Base-by-base conservation (phyloP, 352 stramenopile genomes). In the Phytophthora tubulina region DNA sequence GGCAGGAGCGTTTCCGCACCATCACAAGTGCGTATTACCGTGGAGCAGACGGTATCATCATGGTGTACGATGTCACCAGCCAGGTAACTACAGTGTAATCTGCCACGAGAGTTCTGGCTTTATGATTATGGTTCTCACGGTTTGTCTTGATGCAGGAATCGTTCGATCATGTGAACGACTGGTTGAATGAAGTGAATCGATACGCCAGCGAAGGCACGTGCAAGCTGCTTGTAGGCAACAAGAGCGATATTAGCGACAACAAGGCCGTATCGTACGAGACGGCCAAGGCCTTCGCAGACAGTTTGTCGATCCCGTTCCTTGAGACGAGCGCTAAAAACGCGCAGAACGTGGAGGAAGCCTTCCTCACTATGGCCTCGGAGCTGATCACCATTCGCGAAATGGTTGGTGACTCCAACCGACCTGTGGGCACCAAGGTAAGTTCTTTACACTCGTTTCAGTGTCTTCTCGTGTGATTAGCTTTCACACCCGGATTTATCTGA, bases 191-290 rank as follows among this genome's bases (percentile, higher is more conserved):
- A 88, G 99, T 99, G 76, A 97, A 99, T 69, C 81, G 92, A 72
- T 99, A 99, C 87, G 97, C 97, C 13, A 98, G 91, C 61, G 97
- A 99, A 83, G 98, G 98, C 81, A 97, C 98, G 14, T 99, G 98
- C 80, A 99, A 99, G 84, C 89, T 99, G 9, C 90, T 99, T 2
- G 97, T 99, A 6, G 98, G 98, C 56, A 99, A 99, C 88, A 99
- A 99, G 90, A 98, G 93, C 71, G 98, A 99, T 86, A 92, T 99
- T 36, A 97, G 86, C 58, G 91, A 95, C 72, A 99, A 99, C 78
- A 90, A 97, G 39, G 97, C 94, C 6, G 97, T 99, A 41, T 94
- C 91, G 41, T 98, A 97, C 45, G 97, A 99, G 76, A 93, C 97
- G 50, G 98, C 97, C 31, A 99, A 99, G 86, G 97, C 93, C 38